A percentile compares a stretch with the other conserved stretches of the same genome.
These are phyloP conservation scores for Domatiomyces globalis DNA, from an alignment of 2,329 filamentous ascomycete genomes.

Conservation along the genomic window DNA sequence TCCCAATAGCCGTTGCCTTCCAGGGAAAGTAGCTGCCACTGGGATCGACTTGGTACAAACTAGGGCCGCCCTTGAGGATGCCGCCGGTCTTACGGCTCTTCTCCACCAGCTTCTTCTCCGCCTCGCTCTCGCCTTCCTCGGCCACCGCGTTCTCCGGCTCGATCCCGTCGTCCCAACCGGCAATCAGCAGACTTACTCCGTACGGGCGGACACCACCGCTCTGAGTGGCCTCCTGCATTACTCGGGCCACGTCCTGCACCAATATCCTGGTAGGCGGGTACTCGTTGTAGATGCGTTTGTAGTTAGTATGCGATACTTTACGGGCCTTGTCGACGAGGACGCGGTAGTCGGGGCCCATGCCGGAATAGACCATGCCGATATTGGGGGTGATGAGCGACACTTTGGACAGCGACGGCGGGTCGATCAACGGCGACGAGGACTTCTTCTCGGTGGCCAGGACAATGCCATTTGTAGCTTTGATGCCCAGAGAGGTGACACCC, in stretches of 20 bases:
- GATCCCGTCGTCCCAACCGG: constrained; percentile 95
- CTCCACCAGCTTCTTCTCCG: constrained; percentile 54
- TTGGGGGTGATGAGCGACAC: constrained; percentile 96
- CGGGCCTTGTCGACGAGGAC: constrained; percentile 94
- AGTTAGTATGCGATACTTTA: constrained; percentile 94
- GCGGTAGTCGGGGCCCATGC: constrained; percentile 97
- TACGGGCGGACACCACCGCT: constrained; percentile 95
- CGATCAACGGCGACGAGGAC: constrained; percentile 91
- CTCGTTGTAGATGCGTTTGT: constrained; percentile 99
- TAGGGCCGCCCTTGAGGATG: constrained; percentile 87
- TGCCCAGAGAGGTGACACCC: constrained; percentile 93
- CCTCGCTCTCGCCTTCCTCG: constrained; percentile 39
- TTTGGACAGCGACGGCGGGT: constrained; percentile 88
- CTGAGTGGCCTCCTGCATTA: constrained; percentile 98
- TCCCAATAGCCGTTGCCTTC: constrained; percentile 98
- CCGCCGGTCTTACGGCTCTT: constrained; percentile 75
- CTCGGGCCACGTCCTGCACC: constrained; percentile 91
- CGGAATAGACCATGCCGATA: constrained; percentile 98
- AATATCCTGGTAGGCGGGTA: constrained; percentile 99
- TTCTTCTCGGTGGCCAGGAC: constrained; percentile 99
- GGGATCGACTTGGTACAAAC: constrained; percentile 98
- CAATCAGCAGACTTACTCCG: constrained; percentile 86
- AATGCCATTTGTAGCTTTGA: constrained; percentile 98
- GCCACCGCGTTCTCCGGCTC: constrained; percentile 64
- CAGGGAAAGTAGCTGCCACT: constrained; percentile 97